phyloP scores from a whole-genome alignment of 352 stramenopile genomes.

The Globisporangium ultimum region DNA sequence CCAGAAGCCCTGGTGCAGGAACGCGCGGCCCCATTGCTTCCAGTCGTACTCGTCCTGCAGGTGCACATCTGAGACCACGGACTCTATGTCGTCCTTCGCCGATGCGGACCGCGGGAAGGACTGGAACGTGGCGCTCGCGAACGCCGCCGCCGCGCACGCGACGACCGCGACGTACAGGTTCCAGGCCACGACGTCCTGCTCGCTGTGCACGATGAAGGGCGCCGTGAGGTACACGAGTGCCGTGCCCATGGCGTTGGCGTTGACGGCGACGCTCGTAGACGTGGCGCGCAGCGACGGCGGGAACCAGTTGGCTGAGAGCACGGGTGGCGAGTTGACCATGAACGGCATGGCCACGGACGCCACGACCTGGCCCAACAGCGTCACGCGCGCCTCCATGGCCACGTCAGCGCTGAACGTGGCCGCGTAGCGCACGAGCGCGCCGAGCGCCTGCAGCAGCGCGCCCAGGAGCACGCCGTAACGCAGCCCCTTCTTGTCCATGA shows the following conservation, averaged over 20 bases:
- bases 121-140: constrained; percentile 30
- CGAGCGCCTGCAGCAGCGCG: constrained; percentile 45
- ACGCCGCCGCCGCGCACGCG: constrained; percentile 13
- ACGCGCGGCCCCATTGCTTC: constrained; percentile 62
- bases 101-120: constrained; percentile 40
- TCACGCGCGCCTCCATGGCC: constrained; percentile 31
- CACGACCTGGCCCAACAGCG: constrained; percentile 55
- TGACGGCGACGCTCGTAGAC: constrained; percentile 69
- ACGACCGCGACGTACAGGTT: constrained; percentile 41
- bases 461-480: constrained; percentile 61
- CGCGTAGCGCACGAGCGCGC: constrained; percentile 44
- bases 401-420: constrained; percentile 23
- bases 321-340: constrained; percentile 80
- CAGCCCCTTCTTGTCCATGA: constrained; percentile 78
- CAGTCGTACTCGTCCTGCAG: constrained; percentile 71
- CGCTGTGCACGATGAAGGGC: constrained; percentile 41
- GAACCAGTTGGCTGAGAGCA: constrained; percentile 77
- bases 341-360: constrained; percentile 76
- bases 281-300: constrained; percentile 58
- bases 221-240: constrained; percentile 55
- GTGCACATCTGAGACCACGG: constrained; percentile 50
- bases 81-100: constrained; percentile 24
- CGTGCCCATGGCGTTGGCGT: constrained; percentile 69
- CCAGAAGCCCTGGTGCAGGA: constrained; percentile 59
- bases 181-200: constrained; percentile 32